These are phyloP conservation scores for Neocallimastix lanati DNA, from an alignment of 192 early-diverging fungal genomes.

Conservation along the genomic window DNA sequence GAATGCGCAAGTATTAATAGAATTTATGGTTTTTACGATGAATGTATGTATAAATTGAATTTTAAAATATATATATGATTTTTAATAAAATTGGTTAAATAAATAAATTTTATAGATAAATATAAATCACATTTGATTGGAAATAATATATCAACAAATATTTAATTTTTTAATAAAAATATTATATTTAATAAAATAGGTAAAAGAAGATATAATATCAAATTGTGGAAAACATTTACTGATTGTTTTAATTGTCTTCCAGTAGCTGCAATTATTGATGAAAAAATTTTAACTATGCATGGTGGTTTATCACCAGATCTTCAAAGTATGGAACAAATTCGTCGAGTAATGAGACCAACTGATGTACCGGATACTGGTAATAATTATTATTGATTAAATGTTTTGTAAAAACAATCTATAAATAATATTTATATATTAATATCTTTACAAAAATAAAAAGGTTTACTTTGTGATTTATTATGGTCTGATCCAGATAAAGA, in stretches of 20 bases:
- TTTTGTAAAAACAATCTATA: too few species aligned
- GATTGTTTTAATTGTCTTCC: slow-evolving; percentile 98
- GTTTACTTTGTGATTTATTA: slow-evolving; percentile 81
- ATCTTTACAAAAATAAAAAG: slow-evolving; percentile 8
- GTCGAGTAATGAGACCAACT: slow-evolving; percentile 88
- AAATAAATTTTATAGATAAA: too few species aligned
- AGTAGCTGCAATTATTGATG: slow-evolving; percentile 91
- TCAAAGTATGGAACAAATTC: slow-evolving; percentile 93
- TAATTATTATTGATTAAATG: too few species aligned
- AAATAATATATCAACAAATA: too few species aligned
- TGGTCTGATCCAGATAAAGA: slow-evolving; percentile 98
- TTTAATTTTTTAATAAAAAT: too few species aligned
- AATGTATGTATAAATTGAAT: slow-evolving; percentile 50
- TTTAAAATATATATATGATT: too few species aligned
- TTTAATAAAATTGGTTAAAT: too few species aligned
- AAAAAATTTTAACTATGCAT: slow-evolving; percentile 98
- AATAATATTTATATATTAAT: too few species aligned
- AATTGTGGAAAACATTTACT: slow-evolving; percentile 98
- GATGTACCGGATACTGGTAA: slow-evolving; percentile 95
- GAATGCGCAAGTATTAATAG: slow-evolving; percentile 92
- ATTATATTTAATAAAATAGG: slow-evolving; percentile 16
- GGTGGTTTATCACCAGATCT: slow-evolving; percentile 93
- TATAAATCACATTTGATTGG: too few species aligned
- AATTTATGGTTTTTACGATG: slow-evolving; percentile 97
- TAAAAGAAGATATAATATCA: slow-evolving; percentile 94